Conservation (phyloP, 2,329 filamentous ascomycete genomes). For the Knoxdaviesia capensis region DNA sequence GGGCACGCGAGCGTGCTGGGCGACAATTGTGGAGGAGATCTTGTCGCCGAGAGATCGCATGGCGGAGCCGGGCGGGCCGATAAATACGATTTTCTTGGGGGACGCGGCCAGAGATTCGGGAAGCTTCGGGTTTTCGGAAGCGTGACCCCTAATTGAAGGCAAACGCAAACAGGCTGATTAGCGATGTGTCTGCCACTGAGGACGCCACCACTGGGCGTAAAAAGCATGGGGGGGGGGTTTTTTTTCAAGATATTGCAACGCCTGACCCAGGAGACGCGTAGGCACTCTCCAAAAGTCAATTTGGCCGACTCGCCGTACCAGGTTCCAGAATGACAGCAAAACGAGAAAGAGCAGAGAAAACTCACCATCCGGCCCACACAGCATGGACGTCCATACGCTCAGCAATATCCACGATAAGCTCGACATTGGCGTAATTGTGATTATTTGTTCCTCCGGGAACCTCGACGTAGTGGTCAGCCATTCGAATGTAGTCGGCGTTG, state of each 20-base stretch:
- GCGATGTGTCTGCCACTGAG: no score
- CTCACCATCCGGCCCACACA: constrained; percentile 96
- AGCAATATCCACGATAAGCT: constrained; percentile 95
- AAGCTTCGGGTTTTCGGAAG: constrained; percentile 94
- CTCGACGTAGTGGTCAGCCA: constrained; percentile 99
- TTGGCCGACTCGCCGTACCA: no score
- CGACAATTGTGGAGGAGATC: constrained; percentile 97
- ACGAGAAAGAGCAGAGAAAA: constrained; percentile 1
- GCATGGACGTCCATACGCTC: constrained; percentile 98
- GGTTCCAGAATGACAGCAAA: no score
- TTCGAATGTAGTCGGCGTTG: constrained; percentile 97
- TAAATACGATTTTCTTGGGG: constrained; percentile 97
- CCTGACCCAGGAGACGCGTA: no score
- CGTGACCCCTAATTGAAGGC: constrained; percentile 52
- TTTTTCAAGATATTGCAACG: no score
- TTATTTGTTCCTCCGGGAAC: constrained; percentile 98
- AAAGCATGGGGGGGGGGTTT: no score
- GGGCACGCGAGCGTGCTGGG: constrained; percentile 86
- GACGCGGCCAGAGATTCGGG: constrained; percentile 91
- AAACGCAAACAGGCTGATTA: background rate
- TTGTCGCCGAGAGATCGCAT: constrained; percentile 99
- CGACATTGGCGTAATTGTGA: constrained; percentile 99
- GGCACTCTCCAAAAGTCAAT: no score
- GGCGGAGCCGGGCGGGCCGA: constrained; percentile 88
- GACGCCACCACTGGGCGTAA: no score